Evolutionary conservation across 2,329 filamentous ascomycete species (phyloP).

Genomic region (Remersonia thermophila): DNA sequence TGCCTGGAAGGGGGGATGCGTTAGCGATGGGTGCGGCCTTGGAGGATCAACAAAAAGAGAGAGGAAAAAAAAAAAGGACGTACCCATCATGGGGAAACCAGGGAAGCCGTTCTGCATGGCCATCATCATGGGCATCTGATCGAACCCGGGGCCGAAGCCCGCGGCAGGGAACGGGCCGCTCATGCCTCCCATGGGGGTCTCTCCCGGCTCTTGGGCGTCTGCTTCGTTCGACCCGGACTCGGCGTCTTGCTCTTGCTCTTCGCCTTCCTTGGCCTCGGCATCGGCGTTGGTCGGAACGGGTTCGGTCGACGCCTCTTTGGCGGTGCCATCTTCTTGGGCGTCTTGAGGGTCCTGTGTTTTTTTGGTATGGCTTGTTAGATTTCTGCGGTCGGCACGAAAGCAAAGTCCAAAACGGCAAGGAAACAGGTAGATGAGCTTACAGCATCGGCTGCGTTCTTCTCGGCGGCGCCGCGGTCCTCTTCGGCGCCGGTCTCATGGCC

Average conservation of each 20-base stretch:
- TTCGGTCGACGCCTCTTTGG: constrained; percentile 4
- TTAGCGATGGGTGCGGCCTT: constrained; percentile 20
- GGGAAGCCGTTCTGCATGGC: constrained; percentile 55
- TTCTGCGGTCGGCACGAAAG: no score
- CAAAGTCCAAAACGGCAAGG: neutral
- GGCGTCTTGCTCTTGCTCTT: constrained; percentile 20
- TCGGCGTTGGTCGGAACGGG: constrained; percentile 8
- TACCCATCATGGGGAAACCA: constrained; percentile 77
- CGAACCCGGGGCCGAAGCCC: constrained; percentile 55
- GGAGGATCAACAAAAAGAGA: neutral
- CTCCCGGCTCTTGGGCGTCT: constrained; percentile 18
- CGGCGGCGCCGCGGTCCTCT: neutral
- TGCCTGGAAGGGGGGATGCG: constrained; percentile 43
- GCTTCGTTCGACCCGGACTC: constrained; percentile 19
- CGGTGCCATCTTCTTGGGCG: constrained; percentile 3
- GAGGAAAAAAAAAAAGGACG: constrained; percentile 25
- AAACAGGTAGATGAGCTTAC: neutral
- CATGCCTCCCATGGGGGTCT: constrained; percentile 17
- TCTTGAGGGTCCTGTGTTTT: constrained; percentile 7
- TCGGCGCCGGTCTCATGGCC: no score
- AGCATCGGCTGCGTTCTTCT: neutral
- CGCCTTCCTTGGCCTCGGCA: constrained; percentile 17
- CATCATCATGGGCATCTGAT: constrained; percentile 73
- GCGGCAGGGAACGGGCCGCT: constrained; percentile 44
- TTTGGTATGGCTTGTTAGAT: constrained; percentile 9